Base-by-base conservation (phyloP, 257 asterid species). In the Nicotiana noctiflora region DNA sequence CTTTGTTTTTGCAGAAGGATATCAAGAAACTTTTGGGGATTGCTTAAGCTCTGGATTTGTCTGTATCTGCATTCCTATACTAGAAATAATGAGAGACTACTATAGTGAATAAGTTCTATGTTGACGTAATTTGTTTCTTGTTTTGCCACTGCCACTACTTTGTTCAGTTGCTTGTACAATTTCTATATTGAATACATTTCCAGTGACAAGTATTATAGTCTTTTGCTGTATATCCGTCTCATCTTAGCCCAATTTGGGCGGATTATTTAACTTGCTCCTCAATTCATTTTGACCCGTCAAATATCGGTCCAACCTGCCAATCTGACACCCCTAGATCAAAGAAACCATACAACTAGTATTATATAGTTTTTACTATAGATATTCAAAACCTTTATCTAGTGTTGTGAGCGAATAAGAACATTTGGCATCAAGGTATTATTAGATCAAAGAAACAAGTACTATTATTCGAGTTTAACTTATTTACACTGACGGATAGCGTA, bases 21-120 rank as follows among this genome's bases (percentile, higher is more conserved):
- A 88, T 94, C 68, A 93, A 93, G 93, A 92, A 94, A 86, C 98
- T 94, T 56, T 84, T 94, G 80, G 95, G 82, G 79, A 84, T 82
- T 29, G 91, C 89, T 8, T 87, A 82, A 89, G 68, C 82, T 18
- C 59, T 11, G 77, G 37, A 23, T 17, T 7, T 1, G 1, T 3
- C 60, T 6, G 23, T 25, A 6, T 6, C 60, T 72, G 60, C 60
- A 72, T 72, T 72, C 14, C 7, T 46, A 13, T 72, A 34, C 60
- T 6, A 13, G 78, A 23, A 72, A 72, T 72, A 72, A 46, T 23
- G 60, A 23, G 19, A 19, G 18, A 40, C 46, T 49, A 44, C 14
- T 15, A 13, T 23, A 13, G 78, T 29, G 4, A 46, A 72, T 72
- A 72, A 72, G 4, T 0, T 70, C 34, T 46, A 23, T 46, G 37